Conservation (phyloP, 2,329 filamentous ascomycete species). For the Ascochyta lentis region DNA sequence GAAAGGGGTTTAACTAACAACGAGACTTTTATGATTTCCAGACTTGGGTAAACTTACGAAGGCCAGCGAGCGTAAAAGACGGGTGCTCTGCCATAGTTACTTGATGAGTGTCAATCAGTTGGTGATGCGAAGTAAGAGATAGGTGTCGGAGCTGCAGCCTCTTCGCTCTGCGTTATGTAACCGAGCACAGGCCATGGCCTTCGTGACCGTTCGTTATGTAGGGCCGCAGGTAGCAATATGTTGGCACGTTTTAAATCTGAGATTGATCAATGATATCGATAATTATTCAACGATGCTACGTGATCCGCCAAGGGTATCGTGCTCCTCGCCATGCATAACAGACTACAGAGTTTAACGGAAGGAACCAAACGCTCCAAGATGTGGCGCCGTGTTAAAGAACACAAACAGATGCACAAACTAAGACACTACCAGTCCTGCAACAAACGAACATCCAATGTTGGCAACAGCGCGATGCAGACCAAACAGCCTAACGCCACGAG, state of each 20-base stretch:
- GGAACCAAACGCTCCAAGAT: background rate
- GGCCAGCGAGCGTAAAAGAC: conserved; percentile 38
- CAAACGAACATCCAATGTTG: background rate
- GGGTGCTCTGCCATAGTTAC: conserved; percentile 37
- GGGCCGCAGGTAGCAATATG: background rate
- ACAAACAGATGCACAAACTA: background rate
- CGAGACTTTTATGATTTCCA: background rate
- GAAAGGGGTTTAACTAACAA: conserved; percentile 4
- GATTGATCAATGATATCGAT: background rate
- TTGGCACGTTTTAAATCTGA: background rate
- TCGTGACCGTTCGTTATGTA: background rate
- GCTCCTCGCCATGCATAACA: conserved; percentile 7
- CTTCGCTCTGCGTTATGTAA: conserved; percentile 2
- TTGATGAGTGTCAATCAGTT: background rate
- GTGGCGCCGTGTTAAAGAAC: background rate
- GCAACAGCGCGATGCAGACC: conserved; percentile 25
- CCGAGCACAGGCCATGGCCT: conserved; percentile 1
- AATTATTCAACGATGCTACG: background rate
- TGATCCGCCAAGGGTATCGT: conserved; percentile 12
- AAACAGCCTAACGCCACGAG: conserved; percentile 31
- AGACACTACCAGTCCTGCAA: conserved; percentile 9
- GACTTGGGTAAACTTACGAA: conserved; percentile 22
- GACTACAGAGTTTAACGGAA: background rate
- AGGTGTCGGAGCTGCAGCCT: background rate
- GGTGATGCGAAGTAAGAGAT: background rate